phyloP scores from a whole-genome alignment of 371 early-diverging fungal genomes.

The Mortierella polycephala region DNA sequence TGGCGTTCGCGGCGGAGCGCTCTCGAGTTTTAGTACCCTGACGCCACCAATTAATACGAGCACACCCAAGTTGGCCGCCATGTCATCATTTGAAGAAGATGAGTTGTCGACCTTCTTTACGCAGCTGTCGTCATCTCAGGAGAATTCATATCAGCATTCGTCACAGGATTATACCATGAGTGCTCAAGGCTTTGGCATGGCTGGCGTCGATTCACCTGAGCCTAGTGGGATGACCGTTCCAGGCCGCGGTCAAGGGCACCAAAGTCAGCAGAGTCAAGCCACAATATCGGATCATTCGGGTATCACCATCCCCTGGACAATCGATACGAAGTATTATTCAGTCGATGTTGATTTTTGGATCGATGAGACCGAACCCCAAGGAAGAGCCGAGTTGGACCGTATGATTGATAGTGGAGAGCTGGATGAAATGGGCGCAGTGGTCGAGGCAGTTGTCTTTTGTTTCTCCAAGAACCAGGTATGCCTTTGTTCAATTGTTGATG shows the following conservation, averaged over 20 bases:
- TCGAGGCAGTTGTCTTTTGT: conserved; percentile 77
- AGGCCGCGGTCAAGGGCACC: not conserved
- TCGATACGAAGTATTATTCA: conserved; percentile 81
- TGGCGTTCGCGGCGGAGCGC: too few species aligned
- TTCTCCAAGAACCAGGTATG: conserved; percentile 64
- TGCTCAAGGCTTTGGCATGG: too few species aligned
- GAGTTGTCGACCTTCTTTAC: not conserved
- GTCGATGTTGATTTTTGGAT: conserved; percentile 77
- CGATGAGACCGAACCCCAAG: conserved; percentile 61
- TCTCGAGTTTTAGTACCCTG: conserved; percentile 9
- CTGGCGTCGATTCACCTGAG: too few species aligned
- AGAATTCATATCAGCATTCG: not conserved
- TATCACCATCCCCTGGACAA: conserved; percentile 67
- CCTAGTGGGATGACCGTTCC: not conserved
- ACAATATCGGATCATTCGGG: conserved; percentile 56
- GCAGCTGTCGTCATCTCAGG: not conserved
- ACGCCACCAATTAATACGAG: conserved; percentile 44
- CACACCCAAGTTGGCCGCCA: conserved; percentile 10
- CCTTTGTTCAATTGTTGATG: not conserved
- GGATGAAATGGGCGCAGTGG: conserved; percentile 63
- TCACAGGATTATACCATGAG: conserved; percentile 5
- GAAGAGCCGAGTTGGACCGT: conserved; percentile 47
- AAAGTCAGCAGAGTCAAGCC: conserved; percentile 7
- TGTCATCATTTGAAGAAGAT: not conserved
- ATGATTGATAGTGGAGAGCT: conserved; percentile 60